Evolutionary conservation across 768 basidiomycete species (phyloP), one percentile per base, ranked within the genome.

Genomic region (Leucocoprinus birnbaumii): DNA sequence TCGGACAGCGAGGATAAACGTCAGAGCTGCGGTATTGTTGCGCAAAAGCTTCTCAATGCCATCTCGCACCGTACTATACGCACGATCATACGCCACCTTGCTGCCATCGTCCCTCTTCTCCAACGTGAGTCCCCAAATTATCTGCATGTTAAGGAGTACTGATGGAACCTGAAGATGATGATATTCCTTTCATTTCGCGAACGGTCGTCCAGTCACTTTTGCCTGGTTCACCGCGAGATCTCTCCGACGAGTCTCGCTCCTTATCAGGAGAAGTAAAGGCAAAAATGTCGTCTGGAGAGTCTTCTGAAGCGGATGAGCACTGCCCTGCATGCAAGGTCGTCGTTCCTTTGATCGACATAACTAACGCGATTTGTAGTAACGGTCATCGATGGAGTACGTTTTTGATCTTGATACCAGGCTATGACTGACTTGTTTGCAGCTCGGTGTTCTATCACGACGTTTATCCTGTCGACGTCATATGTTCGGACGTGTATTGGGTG

Each of bases 401-500:
- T 54, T 27, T 49, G 18, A 56, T 31, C 21, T 7, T 27, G 38
- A 10, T 31, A 9, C 25, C 47, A 49, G 52, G 13, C 25, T 16
- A 66, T 59, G 60, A 42, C 58, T 65, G 19, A 66, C 43, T 25
- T 27, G 44, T 26, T 25, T 46, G 43, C 58, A 92, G 91, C 77
- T 48, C 85, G 91, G 26, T 93, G 91, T 65, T 88, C 89, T 10
- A 76, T 91, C 47, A 93, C 91, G 37, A 86, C 87, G 21, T 86
- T 89, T 67, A 81, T 93, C 53, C 76, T 93, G 26, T 79, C 88
- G n/a, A 91, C 89, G 47, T 79, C 89, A 13, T 76, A 76, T 68
- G 86, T 90, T 34, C 80, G 89, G 55, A 91, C 90, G 16, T 94
- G 91, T 66, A 73, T 91, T 25, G 87, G 89, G 47, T 94, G 91